phyloP scores from a whole-genome alignment of 257 asterid species.

The Solanum phureja region DNA sequence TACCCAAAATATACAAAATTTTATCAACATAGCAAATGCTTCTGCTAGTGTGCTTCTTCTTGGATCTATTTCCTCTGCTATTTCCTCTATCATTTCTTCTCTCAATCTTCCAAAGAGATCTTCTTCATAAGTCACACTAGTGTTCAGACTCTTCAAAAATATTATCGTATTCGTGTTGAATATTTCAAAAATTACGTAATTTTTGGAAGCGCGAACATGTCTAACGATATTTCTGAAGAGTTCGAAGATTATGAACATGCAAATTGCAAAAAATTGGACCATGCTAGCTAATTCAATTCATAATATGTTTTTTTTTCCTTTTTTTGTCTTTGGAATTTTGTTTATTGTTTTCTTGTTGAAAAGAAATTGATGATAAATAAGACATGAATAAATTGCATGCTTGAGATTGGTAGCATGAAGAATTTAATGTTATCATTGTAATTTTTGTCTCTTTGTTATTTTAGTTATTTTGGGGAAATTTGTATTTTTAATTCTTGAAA shows the following conservation, averaged over 20 bases:
- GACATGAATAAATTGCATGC: background rate
- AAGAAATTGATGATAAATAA: background rate
- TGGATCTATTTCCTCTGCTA: background rate
- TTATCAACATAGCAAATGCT: background rate
- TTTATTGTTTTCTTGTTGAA: background rate
- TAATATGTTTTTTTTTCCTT: background rate
- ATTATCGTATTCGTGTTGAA: no score
- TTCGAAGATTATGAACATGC: background rate
- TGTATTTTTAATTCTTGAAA: background rate
- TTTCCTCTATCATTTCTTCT: background rate
- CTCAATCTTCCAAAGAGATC: background rate
- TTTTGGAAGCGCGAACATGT: accelerated
- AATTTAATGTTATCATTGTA: background rate
- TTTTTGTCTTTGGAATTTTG: background rate
- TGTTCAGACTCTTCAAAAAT: background rate
- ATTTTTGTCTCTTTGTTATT: background rate
- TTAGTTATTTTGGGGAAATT: background rate
- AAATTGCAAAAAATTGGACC: no score
- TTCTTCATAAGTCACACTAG: background rate
- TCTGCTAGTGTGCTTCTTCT: background rate
- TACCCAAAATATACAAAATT: background rate
- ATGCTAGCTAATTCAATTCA: background rate
- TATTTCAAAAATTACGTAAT: accelerated
- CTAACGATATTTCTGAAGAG: background rate
- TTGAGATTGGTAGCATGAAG: background rate